Base-by-base conservation (phyloP, 2,329 filamentous ascomycete species). In the Aspergillus aculeatinus region DNA sequence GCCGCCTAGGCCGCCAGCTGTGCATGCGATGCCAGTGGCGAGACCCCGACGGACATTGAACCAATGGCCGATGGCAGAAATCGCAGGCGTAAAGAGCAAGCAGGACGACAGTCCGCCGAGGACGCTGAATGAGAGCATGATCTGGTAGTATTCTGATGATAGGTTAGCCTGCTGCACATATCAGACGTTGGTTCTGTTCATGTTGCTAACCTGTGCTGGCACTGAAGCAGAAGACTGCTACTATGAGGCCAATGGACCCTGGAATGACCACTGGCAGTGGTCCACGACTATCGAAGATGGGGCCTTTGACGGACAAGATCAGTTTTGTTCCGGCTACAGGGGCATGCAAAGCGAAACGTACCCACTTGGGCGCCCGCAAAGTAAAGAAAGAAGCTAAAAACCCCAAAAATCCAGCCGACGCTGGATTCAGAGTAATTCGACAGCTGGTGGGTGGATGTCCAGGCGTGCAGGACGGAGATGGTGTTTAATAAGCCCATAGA, bases 351-450 rank as follows among this genome's bases (percentile, higher is more conserved):
- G 48, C 12, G 19, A 47, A 25, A 52, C 39, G 59, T 55, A 55
- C 62, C 61, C 27, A 62, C 60, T 61, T 74, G 69, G 12, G 68
- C 62, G 1, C 62, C 63, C 12, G 63, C 67, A 60, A 73, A 68
- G 35, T 75, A 77, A 12, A 76, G 59, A 42, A 77, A 72, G 56
- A 78, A 79, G 3, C 69, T 71, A 60, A 75, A 78, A 5, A 69
- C 63, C 23, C 74, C 73, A 58, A 76, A 76, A n/a, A 79, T 78
- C 77, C 77, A 79, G 1, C 75, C 74, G 21, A 76, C 74, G 16
- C 65, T 69, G 1, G 70, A 72, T 9, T 70, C 59, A 2, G 74
- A 71, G 23, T 74, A 73, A 2, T 62, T 62, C 1, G 62, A 58
- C 21, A 79, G 64, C 57, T 77, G 72, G 58, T 78, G 69, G 10